phyloP scores from a whole-genome alignment of 2,329 filamentous ascomycete genomes.

The Aplosporella prunicola region DNA sequence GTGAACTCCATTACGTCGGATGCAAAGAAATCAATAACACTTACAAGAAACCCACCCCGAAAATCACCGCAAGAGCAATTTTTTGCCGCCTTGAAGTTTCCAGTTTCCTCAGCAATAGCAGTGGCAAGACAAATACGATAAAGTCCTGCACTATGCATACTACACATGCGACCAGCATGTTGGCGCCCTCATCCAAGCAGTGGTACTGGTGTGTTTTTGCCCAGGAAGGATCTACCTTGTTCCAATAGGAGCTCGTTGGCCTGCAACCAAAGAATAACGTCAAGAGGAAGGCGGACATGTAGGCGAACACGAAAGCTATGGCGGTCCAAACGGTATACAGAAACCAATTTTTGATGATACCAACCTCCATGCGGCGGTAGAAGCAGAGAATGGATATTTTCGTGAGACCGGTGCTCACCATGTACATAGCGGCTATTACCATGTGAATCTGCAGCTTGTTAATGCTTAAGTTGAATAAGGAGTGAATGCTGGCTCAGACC shows the following conservation, averaged over 20 bases:
- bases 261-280: conserved; percentile 28
- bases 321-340: conserved; percentile 27
- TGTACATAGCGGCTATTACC: conserved; percentile 20
- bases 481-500: no score
- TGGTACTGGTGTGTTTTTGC: conserved; percentile 19
- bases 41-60: conserved; percentile 35
- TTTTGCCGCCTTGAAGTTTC: conserved; percentile 35
- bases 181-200: conserved; percentile 30
- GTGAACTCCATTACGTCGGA: not conserved
- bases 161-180: conserved; percentile 29
- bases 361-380: conserved; percentile 32
- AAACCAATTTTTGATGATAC: conserved; percentile 26
- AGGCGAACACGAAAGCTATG: conserved; percentile 31
- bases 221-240: conserved; percentile 27
- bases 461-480: no score
- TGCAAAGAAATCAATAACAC: conserved; percentile 6
- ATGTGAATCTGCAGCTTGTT: conserved; percentile 11
- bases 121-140: conserved; percentile 32
- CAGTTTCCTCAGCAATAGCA: conserved; percentile 37
- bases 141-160: conserved; percentile 33
- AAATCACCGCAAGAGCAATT: conserved; percentile 35
- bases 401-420: conserved; percentile 20
- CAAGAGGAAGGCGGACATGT: conserved; percentile 29
- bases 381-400: conserved; percentile 31
- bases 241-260: conserved; percentile 34